Percentiles rank a stretch among this genome's conserved stretches.
phyloP scores from a whole-genome alignment of 495 filamentous ascomycete genomes.

The Patellaria atrata region DNA sequence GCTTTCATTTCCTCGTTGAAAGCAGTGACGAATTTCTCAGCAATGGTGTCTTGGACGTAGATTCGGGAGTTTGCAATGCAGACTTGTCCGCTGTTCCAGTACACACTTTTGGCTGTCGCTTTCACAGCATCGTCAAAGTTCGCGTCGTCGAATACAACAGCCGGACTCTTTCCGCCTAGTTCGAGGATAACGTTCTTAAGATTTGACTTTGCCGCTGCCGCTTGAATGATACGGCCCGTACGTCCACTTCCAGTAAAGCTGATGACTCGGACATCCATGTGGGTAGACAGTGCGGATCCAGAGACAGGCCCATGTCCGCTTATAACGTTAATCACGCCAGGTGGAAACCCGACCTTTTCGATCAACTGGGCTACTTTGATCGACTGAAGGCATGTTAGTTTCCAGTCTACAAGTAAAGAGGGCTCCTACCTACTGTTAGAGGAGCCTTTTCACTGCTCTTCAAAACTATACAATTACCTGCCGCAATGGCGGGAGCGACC shows the following conservation, averaged over 20 bases:
- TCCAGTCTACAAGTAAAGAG: not conserved
- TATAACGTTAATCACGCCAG: slow-evolving; percentile 28
- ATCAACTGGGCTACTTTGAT: slow-evolving; percentile 21
- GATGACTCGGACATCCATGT: slow-evolving; percentile 21
- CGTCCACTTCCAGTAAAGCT: slow-evolving; percentile 20
- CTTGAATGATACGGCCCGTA: slow-evolving; percentile 18
- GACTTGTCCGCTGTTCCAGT: slow-evolving; percentile 22
- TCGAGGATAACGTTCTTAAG: slow-evolving; percentile 27
- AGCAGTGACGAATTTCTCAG: slow-evolving; percentile 20
- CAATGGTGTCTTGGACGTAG: slow-evolving; percentile 28
- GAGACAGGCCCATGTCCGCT: slow-evolving; percentile 22
- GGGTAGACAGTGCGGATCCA: slow-evolving; percentile 22
- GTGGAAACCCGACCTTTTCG: slow-evolving; percentile 27
- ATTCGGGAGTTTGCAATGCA: slow-evolving; percentile 26
- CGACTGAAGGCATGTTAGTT: slow-evolving; percentile 10
- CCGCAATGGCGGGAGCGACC: slow-evolving; percentile 23
- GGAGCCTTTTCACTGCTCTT: slow-evolving; percentile 29
- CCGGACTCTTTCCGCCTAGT: slow-evolving; percentile 27
- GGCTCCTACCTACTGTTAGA: slow-evolving; percentile 17
- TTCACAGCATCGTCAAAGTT: slow-evolving; percentile 22
- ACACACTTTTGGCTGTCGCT: slow-evolving; percentile 18
- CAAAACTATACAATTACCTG: slow-evolving; percentile 26
- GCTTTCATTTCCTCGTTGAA: slow-evolving; percentile 18
- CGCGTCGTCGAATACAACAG: slow-evolving; percentile 27
- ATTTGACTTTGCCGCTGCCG: slow-evolving; percentile 22